Evolutionary conservation across 2,329 filamentous ascomycete species (phyloP), one percentile per base, ranked within the genome.

Genomic region (Penicillium rolfsii): DNA sequence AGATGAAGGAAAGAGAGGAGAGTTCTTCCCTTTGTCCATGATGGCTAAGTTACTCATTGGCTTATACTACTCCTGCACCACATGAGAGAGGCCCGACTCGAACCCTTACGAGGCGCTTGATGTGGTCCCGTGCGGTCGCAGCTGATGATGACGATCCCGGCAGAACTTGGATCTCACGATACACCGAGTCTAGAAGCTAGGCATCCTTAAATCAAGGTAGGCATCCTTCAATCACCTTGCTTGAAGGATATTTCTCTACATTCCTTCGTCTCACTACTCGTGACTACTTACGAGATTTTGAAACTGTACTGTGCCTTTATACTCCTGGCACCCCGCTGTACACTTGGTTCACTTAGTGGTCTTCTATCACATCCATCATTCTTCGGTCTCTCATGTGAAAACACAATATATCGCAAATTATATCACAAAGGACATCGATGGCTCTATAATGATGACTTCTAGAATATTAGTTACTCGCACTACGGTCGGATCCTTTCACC

Each of bases 401-500:
- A n/a, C 26, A 30, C 45, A 8, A 16, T 8, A 30, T 4, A 48
- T 30, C 6, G 4, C 45, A 24, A 7, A 41, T 33, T 33, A 33
- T 11, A 33, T 33, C 11, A n/a, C 35, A 12, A 53, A 30, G 9
- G n/a, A 35, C 3, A 22, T 12, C 30, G 9, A 22, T 19, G 8
- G 28, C 28, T 50, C 48, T 35, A 35, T 50, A 35, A 22, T n/a
- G 19, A 19, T 38, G 22, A 3, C 35, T 52, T 38, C 33, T 53
- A 40, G n/a, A 11, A 53, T n/a, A 22, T 56, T 30, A 56, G 28
- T 36, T 55, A 3, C 35, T 30, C n/a, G 35, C 33, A 45, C 26
- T 52, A 33, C 52, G 55, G 61, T 77, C 53, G 9, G 73, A 77
- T 43, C 84, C 84, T 73, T 86, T 91, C 2, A 90, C 91, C 94